Percentiles rank a stretch among this genome's conserved stretches.
phyloP scores from a whole-genome alignment of 2,329 filamentous ascomycete genomes.

The Huntiella omanensis region DNA sequence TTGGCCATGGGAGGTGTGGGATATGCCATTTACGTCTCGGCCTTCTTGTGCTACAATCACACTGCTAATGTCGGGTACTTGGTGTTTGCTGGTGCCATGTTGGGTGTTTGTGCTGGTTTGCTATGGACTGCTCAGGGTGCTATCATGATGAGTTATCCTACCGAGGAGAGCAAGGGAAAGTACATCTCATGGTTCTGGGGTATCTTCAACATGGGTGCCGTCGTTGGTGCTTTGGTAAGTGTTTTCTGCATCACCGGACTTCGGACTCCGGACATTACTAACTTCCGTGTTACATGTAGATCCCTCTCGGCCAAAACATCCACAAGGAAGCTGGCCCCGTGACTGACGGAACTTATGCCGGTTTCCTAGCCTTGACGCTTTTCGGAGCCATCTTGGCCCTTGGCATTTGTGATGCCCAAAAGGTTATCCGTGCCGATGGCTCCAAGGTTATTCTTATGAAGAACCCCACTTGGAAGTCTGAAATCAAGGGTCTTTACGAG shows the following conservation, averaged over 20 bases:
- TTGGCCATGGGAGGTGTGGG: conserved; percentile 56
- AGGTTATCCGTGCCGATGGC: conserved; percentile 58
- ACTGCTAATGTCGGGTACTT: conserved; percentile 49
- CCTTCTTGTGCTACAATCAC: conserved; percentile 53
- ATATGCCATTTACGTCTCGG: conserved; percentile 56
- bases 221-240: conserved; percentile 53
- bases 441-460: conserved; percentile 74
- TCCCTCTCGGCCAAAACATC: conserved; percentile 57
- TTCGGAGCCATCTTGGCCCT: conserved; percentile 51
- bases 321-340: conserved; percentile 34
- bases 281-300: conserved; percentile 18
- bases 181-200: conserved; percentile 90
- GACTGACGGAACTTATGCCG: conserved; percentile 68
- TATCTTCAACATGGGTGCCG: conserved; percentile 82
- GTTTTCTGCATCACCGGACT: neutral
- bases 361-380: conserved; percentile 69
- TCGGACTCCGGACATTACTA: neutral
- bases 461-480: conserved; percentile 70
- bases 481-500: conserved; percentile 57
- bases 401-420: conserved; percentile 49
- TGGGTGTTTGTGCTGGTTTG: conserved; percentile 61
- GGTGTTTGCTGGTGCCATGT: conserved; percentile 56
- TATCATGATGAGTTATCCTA: conserved; percentile 80
- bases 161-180: conserved; percentile 62
- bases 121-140: conserved; percentile 70